A percentile compares a stretch with the other conserved stretches of the same genome.
These are phyloP conservation scores for Lineolata rhizophorae DNA, from an alignment of 495 filamentous ascomycete species.

Conservation along the genomic window DNA sequence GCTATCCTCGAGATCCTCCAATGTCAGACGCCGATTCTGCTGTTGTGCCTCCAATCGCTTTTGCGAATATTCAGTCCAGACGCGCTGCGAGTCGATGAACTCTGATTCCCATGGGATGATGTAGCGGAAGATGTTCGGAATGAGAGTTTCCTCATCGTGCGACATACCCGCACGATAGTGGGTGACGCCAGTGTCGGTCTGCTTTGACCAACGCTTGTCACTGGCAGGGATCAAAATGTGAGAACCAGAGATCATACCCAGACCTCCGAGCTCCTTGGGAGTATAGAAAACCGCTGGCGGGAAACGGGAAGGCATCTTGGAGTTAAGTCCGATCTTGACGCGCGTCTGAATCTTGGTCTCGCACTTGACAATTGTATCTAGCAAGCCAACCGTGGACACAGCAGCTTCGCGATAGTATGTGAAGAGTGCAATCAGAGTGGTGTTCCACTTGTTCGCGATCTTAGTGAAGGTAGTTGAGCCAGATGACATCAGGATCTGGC, in stretches of 20 bases:
- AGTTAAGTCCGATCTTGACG: constrained; percentile 97
- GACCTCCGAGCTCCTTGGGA: constrained; percentile 89
- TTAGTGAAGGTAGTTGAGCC: constrained; percentile 99
- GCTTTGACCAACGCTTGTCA: constrained; percentile 95
- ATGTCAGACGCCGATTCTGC: constrained; percentile 81
- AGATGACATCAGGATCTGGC: constrained; percentile 97
- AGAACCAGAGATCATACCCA: constrained; percentile 97
- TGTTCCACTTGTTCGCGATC: constrained; percentile 99
- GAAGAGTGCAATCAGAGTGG: constrained; percentile 92
- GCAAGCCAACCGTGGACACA: constrained; percentile 84
- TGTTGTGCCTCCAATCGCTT: constrained; percentile 95
- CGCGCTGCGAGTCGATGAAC: constrained; percentile 95
- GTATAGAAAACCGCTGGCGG: constrained; percentile 98
- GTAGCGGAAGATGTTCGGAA: constrained; percentile 98
- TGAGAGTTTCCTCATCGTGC: constrained; percentile 92
- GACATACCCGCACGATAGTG: constrained; percentile 98
- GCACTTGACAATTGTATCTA: constrained; percentile 98
- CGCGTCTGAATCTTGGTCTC: constrained; percentile 99
- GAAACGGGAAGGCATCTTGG: constrained; percentile 99
- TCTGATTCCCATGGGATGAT: constrained; percentile 99
- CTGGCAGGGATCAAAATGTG: constrained; percentile 97
- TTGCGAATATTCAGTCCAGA: constrained; percentile 98
- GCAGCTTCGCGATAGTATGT: constrained; percentile 98
- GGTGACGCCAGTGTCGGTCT: constrained; percentile 92
- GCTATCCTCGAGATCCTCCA: constrained; percentile 96